Evolutionary conservation across 2,329 filamentous ascomycete species (phyloP), one percentile per base, ranked within the genome.

Genomic region (Pseudogymnoascus sp.): DNA sequence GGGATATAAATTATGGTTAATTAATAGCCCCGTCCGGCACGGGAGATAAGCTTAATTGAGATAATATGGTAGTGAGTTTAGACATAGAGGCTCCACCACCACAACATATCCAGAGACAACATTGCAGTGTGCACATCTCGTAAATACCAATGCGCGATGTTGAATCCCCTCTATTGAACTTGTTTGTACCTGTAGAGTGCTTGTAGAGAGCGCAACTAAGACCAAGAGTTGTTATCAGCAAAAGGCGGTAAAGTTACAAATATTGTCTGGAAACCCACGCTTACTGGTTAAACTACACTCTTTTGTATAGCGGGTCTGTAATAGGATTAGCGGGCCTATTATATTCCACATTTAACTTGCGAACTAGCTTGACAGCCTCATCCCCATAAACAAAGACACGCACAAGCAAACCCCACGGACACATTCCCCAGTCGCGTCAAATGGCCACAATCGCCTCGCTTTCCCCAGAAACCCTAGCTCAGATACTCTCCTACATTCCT

Each of bases 401-500:
- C 24, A 53, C n/a, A 16, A 16, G 4, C 14, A 53, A 53, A 29
- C 26, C 7, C 47, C 24, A 33, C 47, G 33, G 19, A 56, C n/a
- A 11, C 42, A 56, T n/a, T 21, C n/a, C 31, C 29, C 50, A 56
- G 16, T 11, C 50, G 26, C 50, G 6, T 35, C 50, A 56, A 56
- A 56, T 56, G 50, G 50, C 50, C 29, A 56, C 50, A 33, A 56
- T 56, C n/a, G 50, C 50, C 29, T 56, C 50, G 19, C 50, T 56
- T 56, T 56, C 50, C 50, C 50, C 50, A 56, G 50, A 56, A 35
- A 56, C 50, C 29, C 16, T 56, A 29, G 50, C 50, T 33, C 50
- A 56, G n/a, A 56, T 56, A 6, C 50, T 56, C 29, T 56, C 50
- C 10, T 56, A 35, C 29, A 56, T 56, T 5, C 50, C 50, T 14